phyloP scores from a whole-genome alignment of 306 rosid species.

The Argentina anserina region DNA sequence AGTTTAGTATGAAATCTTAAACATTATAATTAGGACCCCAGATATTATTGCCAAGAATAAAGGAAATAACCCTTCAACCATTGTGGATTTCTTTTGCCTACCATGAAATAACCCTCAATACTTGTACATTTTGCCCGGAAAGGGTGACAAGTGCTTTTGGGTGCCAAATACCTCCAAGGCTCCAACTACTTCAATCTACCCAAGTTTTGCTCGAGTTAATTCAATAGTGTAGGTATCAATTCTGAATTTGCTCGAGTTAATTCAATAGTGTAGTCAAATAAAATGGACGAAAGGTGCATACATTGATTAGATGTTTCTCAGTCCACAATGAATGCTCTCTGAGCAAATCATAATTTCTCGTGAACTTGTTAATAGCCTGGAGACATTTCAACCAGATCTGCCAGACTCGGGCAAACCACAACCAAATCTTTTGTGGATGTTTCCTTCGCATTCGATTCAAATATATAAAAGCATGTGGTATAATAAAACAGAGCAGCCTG shows the following conservation, averaged over 20 bases:
- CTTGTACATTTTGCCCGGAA: not conserved
- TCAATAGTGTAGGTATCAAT: not conserved
- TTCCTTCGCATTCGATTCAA: not conserved
- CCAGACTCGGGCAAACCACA: not conserved
- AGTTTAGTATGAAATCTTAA: not conserved
- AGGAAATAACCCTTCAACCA: not conserved
- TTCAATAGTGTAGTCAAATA: not conserved
- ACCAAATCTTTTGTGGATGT: not conserved
- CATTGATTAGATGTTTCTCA: not conserved
- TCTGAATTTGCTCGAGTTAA: not conserved
- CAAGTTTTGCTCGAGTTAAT: not conserved
- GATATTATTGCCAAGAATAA: not conserved
- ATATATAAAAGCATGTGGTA: not conserved
- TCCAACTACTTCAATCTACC: not conserved
- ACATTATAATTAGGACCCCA: not conserved
- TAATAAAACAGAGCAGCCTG: not conserved
- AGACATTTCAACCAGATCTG: not conserved
- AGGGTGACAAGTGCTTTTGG: not conserved
- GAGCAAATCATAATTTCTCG: slow-evolving; percentile 1
- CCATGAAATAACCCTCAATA: not conserved
- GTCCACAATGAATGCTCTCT: not conserved
- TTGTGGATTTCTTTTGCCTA: not conserved
- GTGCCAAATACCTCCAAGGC: not conserved
- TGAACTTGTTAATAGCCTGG: not conserved
- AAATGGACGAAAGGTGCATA: not conserved